Evolutionary conservation across 495 filamentous ascomycete species (phyloP), one percentile per base, ranked within the genome.

Genomic region (Thermochaetoides thermophila): DNA sequence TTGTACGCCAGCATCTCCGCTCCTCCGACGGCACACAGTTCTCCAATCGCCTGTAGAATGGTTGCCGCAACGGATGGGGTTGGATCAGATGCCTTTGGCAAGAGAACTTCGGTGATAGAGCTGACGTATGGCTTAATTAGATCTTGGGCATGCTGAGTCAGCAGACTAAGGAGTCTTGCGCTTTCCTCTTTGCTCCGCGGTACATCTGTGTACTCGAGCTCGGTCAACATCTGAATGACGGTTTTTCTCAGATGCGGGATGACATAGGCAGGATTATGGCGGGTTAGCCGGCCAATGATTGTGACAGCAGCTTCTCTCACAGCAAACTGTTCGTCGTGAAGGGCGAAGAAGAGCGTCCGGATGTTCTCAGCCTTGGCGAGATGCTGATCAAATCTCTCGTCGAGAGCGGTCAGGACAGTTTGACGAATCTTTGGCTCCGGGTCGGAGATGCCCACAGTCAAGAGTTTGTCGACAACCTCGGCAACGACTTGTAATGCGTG

Each of bases 401-500:
- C 89, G 17, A 99, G 63, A 7, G 87, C 86, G 43, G 74, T 71
- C 10, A 96, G 64, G 9, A 99, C 87, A 0, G 82, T 89, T 35
- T 72, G 71, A 17, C 89, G 75, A 38, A 99, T 99, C 37, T 80
- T 78, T 9, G 85, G 67, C 39, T 93, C 80, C 15, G 83, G 71
- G 53, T 99, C 89, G 6, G 86, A 85, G 18, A 96, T 80, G 31
- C 85, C 87, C 16, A 96, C 84, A 2, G 84, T 93, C 39, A 99
- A 65, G 2, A 99, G 69, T 49, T 84, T 94, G 52, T 94, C 84
- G 44, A 99, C 93, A 25, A 99, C 89, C 55, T 96, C 87, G 38
- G 84, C 81, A 32, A 99, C 89, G 18, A 96, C 87, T 53, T 93
- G 84, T 10, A 95, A 81, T 0, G 89, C 86, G 50, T 99, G 89